These are phyloP conservation scores for Aspergillus pseudonomiae DNA, from an alignment of 2,329 filamentous ascomycete genomes.

Conservation along the genomic window DNA sequence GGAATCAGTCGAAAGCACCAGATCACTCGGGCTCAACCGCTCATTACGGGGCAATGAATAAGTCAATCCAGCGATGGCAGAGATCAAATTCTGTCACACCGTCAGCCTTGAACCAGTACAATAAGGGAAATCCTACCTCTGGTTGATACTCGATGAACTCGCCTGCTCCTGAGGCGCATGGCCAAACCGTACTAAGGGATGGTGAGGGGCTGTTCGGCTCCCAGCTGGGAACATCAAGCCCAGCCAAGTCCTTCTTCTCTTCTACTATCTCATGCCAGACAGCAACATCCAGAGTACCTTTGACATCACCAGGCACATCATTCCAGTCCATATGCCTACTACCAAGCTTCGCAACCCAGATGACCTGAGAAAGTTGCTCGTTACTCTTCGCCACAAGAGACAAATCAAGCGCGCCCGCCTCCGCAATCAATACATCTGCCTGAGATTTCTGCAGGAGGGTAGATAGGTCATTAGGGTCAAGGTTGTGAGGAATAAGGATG, in stretches of 20 bases:
- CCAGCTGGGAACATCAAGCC: conserved; percentile 65
- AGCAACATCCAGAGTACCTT: conserved; percentile 74
- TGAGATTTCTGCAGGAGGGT: conserved; percentile 72
- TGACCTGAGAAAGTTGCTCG: conserved; percentile 71
- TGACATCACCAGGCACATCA: conserved; percentile 76
- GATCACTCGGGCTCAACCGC: conserved; percentile 72
- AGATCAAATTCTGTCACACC: conserved; percentile 70
- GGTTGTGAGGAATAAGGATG: conserved; percentile 82
- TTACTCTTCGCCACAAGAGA: conserved; percentile 71
- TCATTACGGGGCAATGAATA: conserved; percentile 75
- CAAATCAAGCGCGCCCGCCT: conserved; percentile 84
- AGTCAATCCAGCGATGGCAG: conserved; percentile 79
- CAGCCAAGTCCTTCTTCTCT: conserved; percentile 63
- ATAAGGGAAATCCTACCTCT: conserved; percentile 45
- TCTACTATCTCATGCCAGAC: conserved; percentile 91
- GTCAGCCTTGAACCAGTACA: not conserved
- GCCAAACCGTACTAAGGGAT: conserved; percentile 48
- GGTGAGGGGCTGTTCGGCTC: conserved; percentile 56
- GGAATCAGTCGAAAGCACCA: conserved; percentile 82
- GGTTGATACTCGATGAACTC: conserved; percentile 84
- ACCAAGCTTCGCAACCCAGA: conserved; percentile 92
- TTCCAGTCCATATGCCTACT: conserved; percentile 96
- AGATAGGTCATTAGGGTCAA: conserved; percentile 68
- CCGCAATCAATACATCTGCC: conserved; percentile 80
- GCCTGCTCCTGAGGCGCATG: conserved; percentile 50